Conservation (phyloP, 176 grass and related monocot species). For the Oryza meridionalis region DNA sequence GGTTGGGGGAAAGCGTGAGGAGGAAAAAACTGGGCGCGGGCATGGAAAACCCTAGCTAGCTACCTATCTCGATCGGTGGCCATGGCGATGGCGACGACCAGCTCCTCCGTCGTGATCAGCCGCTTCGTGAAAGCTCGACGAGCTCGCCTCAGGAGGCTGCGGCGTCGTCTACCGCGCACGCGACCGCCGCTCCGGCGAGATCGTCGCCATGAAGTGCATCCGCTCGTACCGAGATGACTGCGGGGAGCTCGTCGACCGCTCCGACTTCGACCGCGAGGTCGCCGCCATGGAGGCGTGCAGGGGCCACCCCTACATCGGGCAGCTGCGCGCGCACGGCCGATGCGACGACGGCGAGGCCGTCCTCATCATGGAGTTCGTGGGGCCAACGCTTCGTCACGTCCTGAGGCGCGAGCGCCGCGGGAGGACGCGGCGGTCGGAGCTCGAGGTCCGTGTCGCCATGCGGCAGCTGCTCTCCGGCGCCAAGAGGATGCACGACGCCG, state of each 20-base stretch:
- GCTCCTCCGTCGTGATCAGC: neutral
- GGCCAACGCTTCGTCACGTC: neutral
- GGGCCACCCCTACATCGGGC: neutral
- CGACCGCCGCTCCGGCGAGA: neutral
- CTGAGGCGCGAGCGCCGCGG: neutral
- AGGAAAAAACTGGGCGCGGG: no score
- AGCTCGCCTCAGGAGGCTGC: neutral
- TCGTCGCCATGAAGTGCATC: neutral
- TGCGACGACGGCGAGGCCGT: neutral
- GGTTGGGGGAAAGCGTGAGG: no score
- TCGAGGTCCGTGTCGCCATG: constrained; percentile 28
- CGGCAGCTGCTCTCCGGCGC: constrained; percentile 23
- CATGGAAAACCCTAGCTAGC: no score
- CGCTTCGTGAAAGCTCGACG: neutral
- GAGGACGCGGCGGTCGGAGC: neutral
- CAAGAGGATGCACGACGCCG: neutral
- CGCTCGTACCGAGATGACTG: neutral
- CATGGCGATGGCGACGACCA: no score
- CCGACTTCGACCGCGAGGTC: neutral
- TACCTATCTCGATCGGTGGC: no score
- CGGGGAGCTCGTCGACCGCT: no score
- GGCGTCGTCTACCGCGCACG: neutral
- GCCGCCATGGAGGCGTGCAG: neutral
- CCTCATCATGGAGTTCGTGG: neutral
- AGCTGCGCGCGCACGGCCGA: neutral